A percentile compares a stretch with the other conserved stretches of the same genome.
Evolutionary conservation across 768 basidiomycete genomes (phyloP).

Genomic region (Macrolepiota fuliginosa): DNA sequence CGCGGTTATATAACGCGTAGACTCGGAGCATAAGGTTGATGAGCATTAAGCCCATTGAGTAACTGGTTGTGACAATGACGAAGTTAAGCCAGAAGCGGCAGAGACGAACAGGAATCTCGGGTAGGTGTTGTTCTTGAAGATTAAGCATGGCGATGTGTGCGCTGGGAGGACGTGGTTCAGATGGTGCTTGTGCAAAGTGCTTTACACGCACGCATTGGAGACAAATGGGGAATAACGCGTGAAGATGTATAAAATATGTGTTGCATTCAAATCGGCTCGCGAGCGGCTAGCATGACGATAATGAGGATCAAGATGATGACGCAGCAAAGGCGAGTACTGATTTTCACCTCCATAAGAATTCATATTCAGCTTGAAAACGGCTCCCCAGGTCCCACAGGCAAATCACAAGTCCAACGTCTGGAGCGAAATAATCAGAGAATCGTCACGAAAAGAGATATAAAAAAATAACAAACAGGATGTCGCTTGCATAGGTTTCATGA

Average conservation of each 20-base stretch:
- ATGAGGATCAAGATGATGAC: neutral
- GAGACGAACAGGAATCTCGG: neutral
- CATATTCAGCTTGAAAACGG: neutral
- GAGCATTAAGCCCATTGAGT: neutral
- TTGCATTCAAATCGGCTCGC: neutral
- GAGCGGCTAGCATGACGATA: neutral
- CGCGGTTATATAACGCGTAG: neutral
- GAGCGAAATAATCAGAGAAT: neutral
- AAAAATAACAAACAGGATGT: neutral
- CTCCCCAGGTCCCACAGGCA: neutral
- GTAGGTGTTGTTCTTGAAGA: neutral
- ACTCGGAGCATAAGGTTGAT: slow-evolving; percentile 3
- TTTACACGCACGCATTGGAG: neutral
- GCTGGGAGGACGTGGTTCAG: neutral
- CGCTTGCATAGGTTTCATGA: neutral
- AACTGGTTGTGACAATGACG: neutral
- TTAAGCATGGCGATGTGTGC: neutral
- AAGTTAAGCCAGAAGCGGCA: neutral
- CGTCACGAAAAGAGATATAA: neutral
- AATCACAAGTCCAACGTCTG: neutral
- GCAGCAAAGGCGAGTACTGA: neutral
- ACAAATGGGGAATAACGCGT: neutral
- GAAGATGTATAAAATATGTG: neutral
- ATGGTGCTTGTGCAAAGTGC: neutral
- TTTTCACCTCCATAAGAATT: neutral